phyloP scores from a whole-genome alignment of 345 rosid species.

The Firmiana major region DNA sequence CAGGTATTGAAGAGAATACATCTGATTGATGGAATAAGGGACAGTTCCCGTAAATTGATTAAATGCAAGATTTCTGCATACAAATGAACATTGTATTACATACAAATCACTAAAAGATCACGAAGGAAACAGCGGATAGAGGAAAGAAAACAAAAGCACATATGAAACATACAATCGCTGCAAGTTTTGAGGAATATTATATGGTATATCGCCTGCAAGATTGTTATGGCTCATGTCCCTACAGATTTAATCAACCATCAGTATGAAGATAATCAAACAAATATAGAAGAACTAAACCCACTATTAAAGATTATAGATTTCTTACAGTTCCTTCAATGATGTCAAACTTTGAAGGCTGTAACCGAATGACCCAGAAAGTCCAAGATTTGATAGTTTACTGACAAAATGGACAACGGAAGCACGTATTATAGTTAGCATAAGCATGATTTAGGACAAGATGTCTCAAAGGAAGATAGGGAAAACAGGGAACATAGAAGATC shows the following conservation, averaged over 20 bases:
- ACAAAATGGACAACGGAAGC: neutral
- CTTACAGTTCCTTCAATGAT: slow-evolving; percentile 76
- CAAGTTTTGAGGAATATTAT: slow-evolving; percentile 56
- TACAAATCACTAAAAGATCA: slow-evolving; percentile 2
- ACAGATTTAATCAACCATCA: slow-evolving; percentile 30
- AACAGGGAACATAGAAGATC: slow-evolving; percentile 23
- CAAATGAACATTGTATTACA: neutral
- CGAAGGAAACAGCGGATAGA: neutral
- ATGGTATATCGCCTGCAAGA: slow-evolving; percentile 54
- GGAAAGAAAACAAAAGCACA: neutral
- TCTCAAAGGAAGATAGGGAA: neutral
- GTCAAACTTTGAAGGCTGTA: slow-evolving; percentile 46
- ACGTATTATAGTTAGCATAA: neutral
- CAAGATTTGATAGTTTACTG: slow-evolving; percentile 76
- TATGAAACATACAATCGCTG: slow-evolving; percentile 55
- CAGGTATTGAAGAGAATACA: slow-evolving; percentile 70
- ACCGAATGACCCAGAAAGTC: slow-evolving; percentile 72
- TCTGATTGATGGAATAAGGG: slow-evolving; percentile 47
- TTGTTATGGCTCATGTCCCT: slow-evolving; percentile 87
- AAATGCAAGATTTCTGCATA: slow-evolving; percentile 72
- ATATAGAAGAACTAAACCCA: slow-evolving; percentile 14
- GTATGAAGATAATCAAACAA: slow-evolving; percentile 1
- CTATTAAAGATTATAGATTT: slow-evolving; percentile 13
- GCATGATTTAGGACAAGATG: slow-evolving; percentile 6
- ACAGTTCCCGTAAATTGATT: slow-evolving; percentile 60